These are phyloP conservation scores for Trametes villosa DNA, from an alignment of 768 basidiomycete genomes.

Conservation along the genomic window DNA sequence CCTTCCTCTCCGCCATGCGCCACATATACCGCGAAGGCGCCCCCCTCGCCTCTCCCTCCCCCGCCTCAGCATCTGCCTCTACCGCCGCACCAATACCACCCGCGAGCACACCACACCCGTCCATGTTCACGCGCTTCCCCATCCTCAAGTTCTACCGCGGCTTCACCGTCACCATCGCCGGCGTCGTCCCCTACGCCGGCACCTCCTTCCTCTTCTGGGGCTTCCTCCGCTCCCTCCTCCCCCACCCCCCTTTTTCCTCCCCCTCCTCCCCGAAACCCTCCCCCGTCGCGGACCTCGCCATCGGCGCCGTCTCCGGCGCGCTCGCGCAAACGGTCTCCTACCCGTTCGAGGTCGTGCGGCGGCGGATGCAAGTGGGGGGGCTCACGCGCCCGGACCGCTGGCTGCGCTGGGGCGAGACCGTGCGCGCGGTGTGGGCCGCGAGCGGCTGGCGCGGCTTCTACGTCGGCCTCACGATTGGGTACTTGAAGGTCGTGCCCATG, in stretches of 20 bases:
- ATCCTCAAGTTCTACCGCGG: conserved; percentile 94
- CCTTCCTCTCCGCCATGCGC: conserved; percentile 57
- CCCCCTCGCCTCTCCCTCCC: conserved; percentile 15
- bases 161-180: conserved; percentile 89
- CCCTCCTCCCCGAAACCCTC: conserved; percentile 42
- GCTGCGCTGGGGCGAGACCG: conserved; percentile 81
- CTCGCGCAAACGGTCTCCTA: conserved; percentile 90
- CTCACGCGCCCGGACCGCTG: conserved; percentile 76
- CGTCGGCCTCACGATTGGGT: conserved; percentile 89
- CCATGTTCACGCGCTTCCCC: conserved; percentile 64
- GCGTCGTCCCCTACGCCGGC: conserved; percentile 96
- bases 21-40: conserved; percentile 75
- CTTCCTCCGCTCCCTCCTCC: conserved; percentile 62
- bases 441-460: conserved; percentile 90
- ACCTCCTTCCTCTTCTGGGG: conserved; percentile 95
- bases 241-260: conserved; percentile 47
- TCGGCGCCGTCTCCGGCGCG: conserved; percentile 86
- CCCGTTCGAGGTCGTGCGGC: conserved; percentile 90
- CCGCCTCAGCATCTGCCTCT: conserved; percentile 26
- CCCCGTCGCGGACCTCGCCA: conserved; percentile 69
- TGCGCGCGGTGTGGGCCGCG: conserved; percentile 61
- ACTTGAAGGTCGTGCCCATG: conserved; percentile 95
- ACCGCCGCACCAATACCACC: conserved; percentile 25
- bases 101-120: conserved; percentile 19
- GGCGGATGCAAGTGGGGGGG: conserved; percentile 96